phyloP scores from a whole-genome alignment of 345 rosid genomes.

The Ceriops decandra region DNA sequence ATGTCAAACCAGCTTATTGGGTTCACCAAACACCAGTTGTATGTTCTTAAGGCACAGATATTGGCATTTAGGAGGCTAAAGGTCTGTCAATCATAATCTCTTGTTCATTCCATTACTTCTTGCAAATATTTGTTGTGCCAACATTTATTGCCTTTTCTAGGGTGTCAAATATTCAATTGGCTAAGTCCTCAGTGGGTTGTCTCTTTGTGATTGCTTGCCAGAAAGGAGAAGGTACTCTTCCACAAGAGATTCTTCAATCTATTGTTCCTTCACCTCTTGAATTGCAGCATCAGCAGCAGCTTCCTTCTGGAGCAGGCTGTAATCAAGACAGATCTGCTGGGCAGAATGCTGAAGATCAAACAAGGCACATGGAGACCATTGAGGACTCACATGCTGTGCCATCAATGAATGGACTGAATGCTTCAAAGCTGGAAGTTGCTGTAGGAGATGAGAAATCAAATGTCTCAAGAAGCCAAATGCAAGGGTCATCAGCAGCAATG shows the following conservation, averaged over 20 bases:
- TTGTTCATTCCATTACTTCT: not conserved
- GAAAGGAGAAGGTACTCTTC: constrained; percentile 95
- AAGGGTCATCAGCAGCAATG: constrained; percentile 37
- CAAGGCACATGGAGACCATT: constrained; percentile 48
- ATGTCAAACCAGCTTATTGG: constrained; percentile 52
- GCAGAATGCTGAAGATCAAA: constrained; percentile 55
- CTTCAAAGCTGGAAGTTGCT: constrained; percentile 57
- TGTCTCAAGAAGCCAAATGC: constrained; percentile 41
- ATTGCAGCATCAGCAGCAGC: constrained; percentile 51
- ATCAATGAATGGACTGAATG: constrained; percentile 39
- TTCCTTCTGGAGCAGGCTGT: constrained; percentile 49
- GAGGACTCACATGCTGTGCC: constrained; percentile 48
- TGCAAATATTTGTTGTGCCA: not conserved
- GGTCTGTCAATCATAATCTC: constrained; percentile 42
- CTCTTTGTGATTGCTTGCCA: constrained; percentile 34
- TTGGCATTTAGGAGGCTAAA: constrained; percentile 92
- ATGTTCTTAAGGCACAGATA: constrained; percentile 97
- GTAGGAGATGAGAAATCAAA: constrained; percentile 57
- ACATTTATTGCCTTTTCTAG: not conserved
- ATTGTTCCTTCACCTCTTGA: constrained; percentile 90
- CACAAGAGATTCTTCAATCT: constrained; percentile 89
- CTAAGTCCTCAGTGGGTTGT: constrained; percentile 4
- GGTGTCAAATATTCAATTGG: not conserved
- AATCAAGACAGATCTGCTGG: constrained; percentile 58
- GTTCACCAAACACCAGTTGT: constrained; percentile 89